These are phyloP conservation scores for Solanum verrucosum DNA, from an alignment of 257 asterid genomes.

Conservation along the genomic window DNA sequence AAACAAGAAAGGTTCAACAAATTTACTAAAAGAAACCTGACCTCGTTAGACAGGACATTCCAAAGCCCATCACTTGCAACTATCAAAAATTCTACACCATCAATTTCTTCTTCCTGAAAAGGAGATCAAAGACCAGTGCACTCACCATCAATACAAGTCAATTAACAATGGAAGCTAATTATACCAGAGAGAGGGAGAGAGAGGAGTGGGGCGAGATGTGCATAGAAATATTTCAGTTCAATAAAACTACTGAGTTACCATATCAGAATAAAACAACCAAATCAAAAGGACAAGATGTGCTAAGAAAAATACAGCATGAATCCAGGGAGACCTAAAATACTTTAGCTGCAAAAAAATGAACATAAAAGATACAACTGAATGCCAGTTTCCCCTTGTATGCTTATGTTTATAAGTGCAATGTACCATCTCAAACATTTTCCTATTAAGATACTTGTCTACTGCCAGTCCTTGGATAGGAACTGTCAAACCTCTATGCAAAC, in stretches of 20 bases:
- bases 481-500: background rate
- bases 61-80: conserved; percentile 84
- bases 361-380: background rate
- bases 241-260: background rate
- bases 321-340: background rate
- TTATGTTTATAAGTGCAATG: background rate
- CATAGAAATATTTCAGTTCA: background rate
- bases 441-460: background rate
- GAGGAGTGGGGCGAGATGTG: background rate
- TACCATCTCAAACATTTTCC: background rate
- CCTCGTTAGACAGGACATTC: conserved; percentile 77
- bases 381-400: background rate
- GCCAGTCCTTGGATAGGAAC: background rate
- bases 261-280: background rate
- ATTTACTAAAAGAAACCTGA: conserved; percentile 5
- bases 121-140: background rate
- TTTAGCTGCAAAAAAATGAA: background rate
- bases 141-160: background rate
- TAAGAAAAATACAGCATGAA: background rate
- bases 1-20: background rate
- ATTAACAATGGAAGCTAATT: background rate
- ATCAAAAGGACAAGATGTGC: background rate
- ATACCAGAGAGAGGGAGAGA: background rate
- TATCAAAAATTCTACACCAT: conserved; percentile 57
- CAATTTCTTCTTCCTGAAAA: conserved; percentile 60